These are phyloP conservation scores for Citrullus amarus DNA, from an alignment of 306 rosid species.

Conservation along the genomic window DNA sequence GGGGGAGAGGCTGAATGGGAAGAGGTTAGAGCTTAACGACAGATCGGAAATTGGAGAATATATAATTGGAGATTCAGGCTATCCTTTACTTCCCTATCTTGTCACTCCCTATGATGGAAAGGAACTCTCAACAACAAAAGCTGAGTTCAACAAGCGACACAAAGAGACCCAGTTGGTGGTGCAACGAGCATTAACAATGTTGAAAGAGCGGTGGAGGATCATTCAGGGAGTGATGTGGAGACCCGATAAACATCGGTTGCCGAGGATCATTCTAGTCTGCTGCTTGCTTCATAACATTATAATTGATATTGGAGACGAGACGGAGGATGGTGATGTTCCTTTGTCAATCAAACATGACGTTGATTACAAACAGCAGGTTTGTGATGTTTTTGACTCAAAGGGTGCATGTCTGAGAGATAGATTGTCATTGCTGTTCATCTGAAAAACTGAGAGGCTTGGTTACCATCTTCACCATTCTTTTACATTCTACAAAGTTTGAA, in stretches of 20 bases:
- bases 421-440: slow-evolving; percentile 37
- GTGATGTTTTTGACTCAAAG: slow-evolving; percentile 42
- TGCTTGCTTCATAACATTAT: slow-evolving; percentile 85
- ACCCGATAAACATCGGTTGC: slow-evolving; percentile 80
- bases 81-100: slow-evolving; percentile 67
- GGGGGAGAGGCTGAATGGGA: slow-evolving; percentile 66
- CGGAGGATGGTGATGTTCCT: slow-evolving; percentile 29
- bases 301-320: slow-evolving; percentile 55
- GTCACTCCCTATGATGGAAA: slow-evolving; percentile 69
- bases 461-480: background rate
- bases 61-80: slow-evolving; percentile 72
- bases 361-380: slow-evolving; percentile 52
- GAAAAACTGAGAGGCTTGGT: slow-evolving; percentile 19
- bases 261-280: slow-evolving; percentile 81
- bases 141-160: slow-evolving; percentile 52
- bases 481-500: background rate
- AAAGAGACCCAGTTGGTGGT: slow-evolving; percentile 53
- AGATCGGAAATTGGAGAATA: slow-evolving; percentile 65
- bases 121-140: slow-evolving; percentile 37
- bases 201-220: slow-evolving; percentile 84
- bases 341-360: slow-evolving; percentile 55
- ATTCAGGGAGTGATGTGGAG: slow-evolving; percentile 93
- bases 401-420: slow-evolving; percentile 58
- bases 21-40: slow-evolving; percentile 23
- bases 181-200: slow-evolving; percentile 54